Evolutionary conservation across 805 yeast species (phyloP).

Genomic region (Candida jianshihensis): DNA sequence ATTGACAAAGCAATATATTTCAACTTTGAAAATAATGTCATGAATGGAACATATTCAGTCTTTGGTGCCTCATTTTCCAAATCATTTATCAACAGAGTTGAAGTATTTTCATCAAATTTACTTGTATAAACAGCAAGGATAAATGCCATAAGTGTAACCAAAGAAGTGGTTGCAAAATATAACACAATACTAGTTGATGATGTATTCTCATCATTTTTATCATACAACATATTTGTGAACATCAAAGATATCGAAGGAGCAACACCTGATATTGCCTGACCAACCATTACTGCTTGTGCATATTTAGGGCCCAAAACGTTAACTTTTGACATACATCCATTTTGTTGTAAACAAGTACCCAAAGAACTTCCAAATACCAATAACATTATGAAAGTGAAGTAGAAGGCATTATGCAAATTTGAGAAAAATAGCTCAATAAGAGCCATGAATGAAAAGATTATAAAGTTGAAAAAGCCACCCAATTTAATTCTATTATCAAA

Average conservation of each 20-base stretch:
- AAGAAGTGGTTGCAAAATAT: slow-evolving; percentile 46
- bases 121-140: slow-evolving; percentile 31
- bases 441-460: slow-evolving; percentile 39
- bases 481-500: slow-evolving; percentile 47
- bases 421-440: slow-evolving; percentile 17
- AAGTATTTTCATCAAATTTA: slow-evolving; percentile 10
- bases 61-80: slow-evolving; percentile 1
- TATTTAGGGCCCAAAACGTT: slow-evolving; percentile 67
- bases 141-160: slow-evolving; percentile 37
- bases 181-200: slow-evolving; percentile 21
- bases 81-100: slow-evolving; percentile 12
- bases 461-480: slow-evolving; percentile 55
- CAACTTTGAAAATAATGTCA: slow-evolving; percentile 53
- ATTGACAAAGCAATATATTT: slow-evolving; percentile 61
- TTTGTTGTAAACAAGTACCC: slow-evolving; percentile 81
- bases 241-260: slow-evolving; percentile 73
- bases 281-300: slow-evolving; percentile 90
- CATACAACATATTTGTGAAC: slow-evolving; percentile 36
- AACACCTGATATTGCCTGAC: slow-evolving; percentile 93
- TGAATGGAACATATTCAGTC: slow-evolving; percentile 47
- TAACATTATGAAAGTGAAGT: slow-evolving; percentile 48
- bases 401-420: slow-evolving; percentile 14
- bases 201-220: slow-evolving; percentile 17
- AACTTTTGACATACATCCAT: slow-evolving; percentile 83
- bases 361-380: slow-evolving; percentile 60